Base-by-base conservation (phyloP, 306 rosid species). In the Luffa acutangula region DNA sequence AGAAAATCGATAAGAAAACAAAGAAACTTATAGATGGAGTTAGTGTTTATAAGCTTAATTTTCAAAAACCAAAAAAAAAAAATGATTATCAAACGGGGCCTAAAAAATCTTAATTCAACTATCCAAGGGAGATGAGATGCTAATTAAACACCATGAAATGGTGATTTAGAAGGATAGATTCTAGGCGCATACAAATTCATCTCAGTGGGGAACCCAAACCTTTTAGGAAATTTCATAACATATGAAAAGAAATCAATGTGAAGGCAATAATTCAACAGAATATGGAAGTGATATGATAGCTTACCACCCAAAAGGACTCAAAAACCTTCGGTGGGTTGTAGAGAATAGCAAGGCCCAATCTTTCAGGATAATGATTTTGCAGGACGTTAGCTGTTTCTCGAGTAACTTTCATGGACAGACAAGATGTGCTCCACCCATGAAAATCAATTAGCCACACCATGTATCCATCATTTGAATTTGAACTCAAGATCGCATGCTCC, bases 351-450 rank as follows among this genome's bases (percentile, higher is more conserved):
- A 84, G 77, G 71, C 90, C 97, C 85, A 93, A 76, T 78, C 95
- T 90, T 86, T 91, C 98, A 49, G 98, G 98, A 86, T 91, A 93
- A 78, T 88, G 93, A 82, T 87, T 83, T 84, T 93, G 97, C 87
- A 91, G 63, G 80, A 91, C 49, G 77, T 89, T 79, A 67, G 92
- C 88, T 33, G 91, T 81, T 43, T 93, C 98, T 78, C 89, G 80
- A 17, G 97, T 85, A 11, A 81, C 82, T 88, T 91, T 93, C 65
- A 91, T n/a, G 5, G 97, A 90, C 64, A 89, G 33, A 76, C 82
- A 81, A 1, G 93, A 81, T 14, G 86, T 10, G 76, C 49, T 93
- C 97, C 97, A 93, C 18, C 90, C 87, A 82, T 84, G 89, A 85
- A 91, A 93, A 87, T 91, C 94, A 66, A 93, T 82, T 39, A 93